These are phyloP conservation scores for Soucietia sequanensis DNA, from an alignment of 805 yeast genomes.

Conservation along the genomic window DNA sequence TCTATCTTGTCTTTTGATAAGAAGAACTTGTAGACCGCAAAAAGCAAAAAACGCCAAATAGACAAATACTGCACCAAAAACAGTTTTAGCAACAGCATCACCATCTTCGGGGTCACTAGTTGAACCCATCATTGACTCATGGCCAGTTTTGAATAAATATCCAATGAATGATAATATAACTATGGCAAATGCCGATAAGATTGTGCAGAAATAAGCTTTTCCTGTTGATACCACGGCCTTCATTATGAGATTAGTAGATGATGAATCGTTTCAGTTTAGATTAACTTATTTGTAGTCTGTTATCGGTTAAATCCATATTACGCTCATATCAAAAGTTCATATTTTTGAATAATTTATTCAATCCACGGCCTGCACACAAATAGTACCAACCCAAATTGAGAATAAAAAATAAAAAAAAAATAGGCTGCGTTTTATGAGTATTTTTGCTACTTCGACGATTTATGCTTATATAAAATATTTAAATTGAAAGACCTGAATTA, in stretches of 20 bases:
- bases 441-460: too few relatives aligned
- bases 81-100: slow-evolving; percentile 86
- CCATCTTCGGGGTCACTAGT: slow-evolving; percentile 91
- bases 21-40: slow-evolving; percentile 82
- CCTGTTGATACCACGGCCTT: slow-evolving; percentile 55
- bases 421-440: too few relatives aligned
- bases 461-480: too few relatives aligned
- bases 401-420: too few relatives aligned
- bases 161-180: slow-evolving; percentile 85
- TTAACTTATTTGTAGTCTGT: not conserved
- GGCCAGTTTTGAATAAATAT: slow-evolving; percentile 71
- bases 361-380: not conserved
- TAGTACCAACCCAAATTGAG: not conserved
- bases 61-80: slow-evolving; percentile 84
- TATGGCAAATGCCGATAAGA: slow-evolving; percentile 88
- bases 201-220: slow-evolving; percentile 94
- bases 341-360: not conserved
- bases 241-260: slow-evolving; percentile 19
- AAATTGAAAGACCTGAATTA: too few relatives aligned
- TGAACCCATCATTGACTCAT: slow-evolving; percentile 93
- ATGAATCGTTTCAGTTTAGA: not conserved
- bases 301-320: slow-evolving; percentile 1
- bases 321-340: too few relatives aligned
- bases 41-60: slow-evolving; percentile 78
- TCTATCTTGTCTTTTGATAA: slow-evolving; percentile 62